These are phyloP conservation scores for Escovopsis sp. DNA, from an alignment of 2,329 filamentous ascomycete genomes.

Conservation along the genomic window DNA sequence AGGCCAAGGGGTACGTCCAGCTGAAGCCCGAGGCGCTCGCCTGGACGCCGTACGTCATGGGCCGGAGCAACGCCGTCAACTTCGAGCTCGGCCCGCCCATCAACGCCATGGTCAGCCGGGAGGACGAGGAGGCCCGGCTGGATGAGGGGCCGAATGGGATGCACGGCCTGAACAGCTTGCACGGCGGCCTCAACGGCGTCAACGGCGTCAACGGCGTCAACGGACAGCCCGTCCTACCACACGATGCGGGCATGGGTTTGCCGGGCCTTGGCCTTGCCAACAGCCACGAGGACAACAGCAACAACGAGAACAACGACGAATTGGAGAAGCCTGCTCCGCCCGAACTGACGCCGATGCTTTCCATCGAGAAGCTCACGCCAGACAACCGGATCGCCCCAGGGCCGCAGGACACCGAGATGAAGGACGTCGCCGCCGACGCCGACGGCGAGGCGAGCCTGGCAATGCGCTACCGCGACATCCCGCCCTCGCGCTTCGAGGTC, in stretches of 20 bases:
- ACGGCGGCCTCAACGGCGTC: conserved; percentile 2
- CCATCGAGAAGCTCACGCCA: conserved; percentile 14
- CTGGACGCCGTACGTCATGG: conserved; percentile 97
- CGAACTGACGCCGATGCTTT: conserved; percentile 11
- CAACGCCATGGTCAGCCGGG: conserved; percentile 74
- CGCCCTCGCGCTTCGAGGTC: conserved; percentile 58
- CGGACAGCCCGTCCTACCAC: too few relatives aligned
- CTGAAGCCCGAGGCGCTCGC: conserved; percentile 67
- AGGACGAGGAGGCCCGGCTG: conserved; percentile 45
- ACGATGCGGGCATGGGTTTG: too few relatives aligned
- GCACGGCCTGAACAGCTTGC: conserved; percentile 7
- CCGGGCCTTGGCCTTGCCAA: too few relatives aligned
- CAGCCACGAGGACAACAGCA: too few relatives aligned
- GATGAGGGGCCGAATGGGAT: conserved; percentile 15
- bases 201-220: conserved; percentile 11
- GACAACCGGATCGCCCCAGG: conserved; percentile 19
- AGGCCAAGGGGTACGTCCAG: conserved; percentile 73
- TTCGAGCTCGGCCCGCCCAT: conserved; percentile 71
- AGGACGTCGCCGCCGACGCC: conserved; percentile 8
- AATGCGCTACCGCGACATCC: conserved; percentile 40
- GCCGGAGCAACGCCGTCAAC: conserved; percentile 63
- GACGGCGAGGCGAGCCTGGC: conserved; percentile 26
- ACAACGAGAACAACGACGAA: background rate
- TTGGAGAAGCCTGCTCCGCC: conserved; percentile 1
- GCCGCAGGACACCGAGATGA: conserved; percentile 12